Conservation (phyloP, 495 filamentous ascomycete species). For the Penicillium manginii region DNA sequence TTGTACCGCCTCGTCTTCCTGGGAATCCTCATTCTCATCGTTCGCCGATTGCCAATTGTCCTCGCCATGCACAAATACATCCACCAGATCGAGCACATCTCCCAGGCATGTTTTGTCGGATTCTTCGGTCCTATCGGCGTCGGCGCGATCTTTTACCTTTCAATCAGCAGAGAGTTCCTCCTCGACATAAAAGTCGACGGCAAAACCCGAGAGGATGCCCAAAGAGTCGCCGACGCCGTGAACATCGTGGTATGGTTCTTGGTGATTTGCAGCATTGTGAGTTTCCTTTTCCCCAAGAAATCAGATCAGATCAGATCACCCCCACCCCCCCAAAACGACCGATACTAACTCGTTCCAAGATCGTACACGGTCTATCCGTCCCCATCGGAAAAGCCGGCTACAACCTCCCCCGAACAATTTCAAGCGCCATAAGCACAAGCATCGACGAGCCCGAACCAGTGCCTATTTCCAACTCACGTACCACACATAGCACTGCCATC, state of each 20-base stretch:
- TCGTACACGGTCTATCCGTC: constrained; percentile 86
- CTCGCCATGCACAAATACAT: constrained; percentile 75
- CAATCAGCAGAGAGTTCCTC: constrained; percentile 72
- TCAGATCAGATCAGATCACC: too few species aligned
- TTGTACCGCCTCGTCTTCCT: constrained; percentile 77
- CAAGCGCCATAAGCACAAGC: constrained; percentile 54
- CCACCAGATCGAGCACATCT: constrained; percentile 73
- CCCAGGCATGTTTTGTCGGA: constrained; percentile 81
- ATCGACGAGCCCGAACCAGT: constrained; percentile 37
- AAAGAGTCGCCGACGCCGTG: constrained; percentile 63
- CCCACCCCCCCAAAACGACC: too few species aligned
- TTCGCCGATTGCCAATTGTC: constrained; percentile 79
- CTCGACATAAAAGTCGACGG: constrained; percentile 58
- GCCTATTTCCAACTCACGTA: constrained; percentile 31
- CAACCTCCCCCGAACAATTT: constrained; percentile 76
- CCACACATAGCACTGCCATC: constrained; percentile 45
- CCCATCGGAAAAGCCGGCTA: constrained; percentile 83
- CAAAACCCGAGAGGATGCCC: constrained; percentile 66
- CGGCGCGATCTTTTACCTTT: constrained; percentile 88
- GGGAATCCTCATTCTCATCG: constrained; percentile 77
- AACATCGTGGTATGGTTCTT: constrained; percentile 84
- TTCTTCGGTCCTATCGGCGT: constrained; percentile 98
- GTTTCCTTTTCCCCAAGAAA: constrained; percentile 38
- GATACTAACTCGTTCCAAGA: too few species aligned
- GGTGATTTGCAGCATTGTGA: constrained; percentile 82